phyloP scores from a whole-genome alignment of 169 alveolate genomes.

The Pseudocohnilembus persalinus region DNA sequence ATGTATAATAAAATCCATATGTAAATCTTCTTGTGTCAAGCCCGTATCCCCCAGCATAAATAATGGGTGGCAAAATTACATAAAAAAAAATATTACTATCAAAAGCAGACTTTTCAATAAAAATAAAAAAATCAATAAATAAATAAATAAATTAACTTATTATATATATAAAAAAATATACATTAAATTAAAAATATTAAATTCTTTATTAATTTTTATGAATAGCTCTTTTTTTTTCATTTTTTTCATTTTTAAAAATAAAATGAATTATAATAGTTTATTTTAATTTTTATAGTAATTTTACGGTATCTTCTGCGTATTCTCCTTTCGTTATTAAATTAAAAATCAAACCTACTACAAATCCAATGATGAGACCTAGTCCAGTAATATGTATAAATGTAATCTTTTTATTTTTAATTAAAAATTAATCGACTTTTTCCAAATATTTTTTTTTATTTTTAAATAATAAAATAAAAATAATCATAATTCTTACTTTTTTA shows the following conservation, averaged over 20 bases:
- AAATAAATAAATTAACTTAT: too few species aligned
- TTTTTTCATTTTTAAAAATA: too few species aligned
- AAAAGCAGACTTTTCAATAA: constrained; percentile 40
- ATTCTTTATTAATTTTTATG: too few species aligned
- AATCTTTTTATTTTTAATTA: background rate
- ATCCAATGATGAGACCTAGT: constrained; percentile 36
- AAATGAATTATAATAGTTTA: too few species aligned
- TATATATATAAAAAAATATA: too few species aligned
- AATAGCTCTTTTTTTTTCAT: too few species aligned
- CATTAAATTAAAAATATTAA: too few species aligned
- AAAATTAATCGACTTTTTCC: background rate
- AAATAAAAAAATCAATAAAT: too few species aligned
- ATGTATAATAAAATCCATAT: constrained; percentile 55
- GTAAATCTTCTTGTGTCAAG: constrained; percentile 66
- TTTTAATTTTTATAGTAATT: too few species aligned
- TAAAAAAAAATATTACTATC: constrained; percentile 72
- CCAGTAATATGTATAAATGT: constrained; percentile 42
- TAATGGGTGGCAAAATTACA: constrained; percentile 71
- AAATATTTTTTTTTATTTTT: too few species aligned
- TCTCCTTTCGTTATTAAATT: background rate
- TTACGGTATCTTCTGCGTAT: background rate
- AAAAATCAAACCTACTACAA: constrained; percentile 32
- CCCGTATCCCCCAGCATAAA: constrained; percentile 74
- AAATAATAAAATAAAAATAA: too few species aligned
- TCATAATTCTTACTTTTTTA: background rate